A percentile compares a stretch with the other conserved stretches of the same genome.
Conservation (phyloP, 805 yeast genomes). For the Alloascoidea hylecoeti region DNA sequence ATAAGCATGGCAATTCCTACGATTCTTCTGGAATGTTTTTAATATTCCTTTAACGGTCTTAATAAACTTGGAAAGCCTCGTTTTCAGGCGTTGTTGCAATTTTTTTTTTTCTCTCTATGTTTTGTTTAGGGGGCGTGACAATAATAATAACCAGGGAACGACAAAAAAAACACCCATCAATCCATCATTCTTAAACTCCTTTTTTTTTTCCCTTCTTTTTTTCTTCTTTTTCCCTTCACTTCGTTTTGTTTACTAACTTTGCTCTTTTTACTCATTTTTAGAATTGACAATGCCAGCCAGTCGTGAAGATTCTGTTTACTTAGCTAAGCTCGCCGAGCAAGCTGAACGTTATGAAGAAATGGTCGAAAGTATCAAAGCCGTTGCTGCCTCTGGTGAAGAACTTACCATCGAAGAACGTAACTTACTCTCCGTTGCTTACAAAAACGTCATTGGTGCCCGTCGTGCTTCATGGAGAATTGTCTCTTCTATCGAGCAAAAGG, state of each 20-base stretch:
- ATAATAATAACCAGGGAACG: no score
- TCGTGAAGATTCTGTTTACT: conserved; percentile 93
- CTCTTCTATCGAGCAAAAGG: conserved; percentile 95
- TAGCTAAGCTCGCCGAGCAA: conserved; percentile 97
- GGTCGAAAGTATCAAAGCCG: conserved; percentile 98
- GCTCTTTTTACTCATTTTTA: conserved; percentile 2
- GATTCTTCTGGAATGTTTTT: no score
- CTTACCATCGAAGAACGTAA: conserved; percentile 96
- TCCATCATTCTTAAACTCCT: no score
- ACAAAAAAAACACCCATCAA: no score
- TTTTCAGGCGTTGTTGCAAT: no score
- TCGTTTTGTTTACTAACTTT: not conserved
- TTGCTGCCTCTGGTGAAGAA: conserved; percentile 92
- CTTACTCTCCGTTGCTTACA: conserved; percentile 92
- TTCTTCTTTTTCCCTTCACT: not conserved
- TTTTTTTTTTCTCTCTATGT: no score
- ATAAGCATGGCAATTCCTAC: no score
- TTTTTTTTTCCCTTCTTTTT: no score
- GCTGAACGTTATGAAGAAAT: conserved; percentile 99
- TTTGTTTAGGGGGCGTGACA: no score
- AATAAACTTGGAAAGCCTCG: no score
- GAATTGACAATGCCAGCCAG: conserved; percentile 28
- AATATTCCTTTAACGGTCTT: no score
- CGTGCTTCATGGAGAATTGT: conserved; percentile 99
- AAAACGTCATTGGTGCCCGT: conserved; percentile 97